Evolutionary conservation across 495 filamentous ascomycete genomes (phyloP).

Genomic region (Neurospora sp.): DNA sequence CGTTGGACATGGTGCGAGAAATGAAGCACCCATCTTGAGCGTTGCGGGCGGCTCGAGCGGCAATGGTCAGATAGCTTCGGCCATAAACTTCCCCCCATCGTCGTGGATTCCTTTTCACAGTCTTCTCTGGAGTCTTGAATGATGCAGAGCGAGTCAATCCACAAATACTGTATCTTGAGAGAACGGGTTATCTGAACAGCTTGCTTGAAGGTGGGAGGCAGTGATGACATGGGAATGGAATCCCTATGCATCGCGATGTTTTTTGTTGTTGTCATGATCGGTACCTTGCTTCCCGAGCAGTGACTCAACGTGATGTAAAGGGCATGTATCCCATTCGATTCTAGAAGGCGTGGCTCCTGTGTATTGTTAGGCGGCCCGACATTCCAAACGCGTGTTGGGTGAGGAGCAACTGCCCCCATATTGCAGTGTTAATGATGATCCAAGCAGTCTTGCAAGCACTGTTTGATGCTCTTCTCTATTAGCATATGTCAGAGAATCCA

Average conservation of each 20-base stretch:
- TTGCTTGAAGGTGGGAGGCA: not conserved
- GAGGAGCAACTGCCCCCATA: not conserved
- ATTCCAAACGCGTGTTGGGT: not conserved
- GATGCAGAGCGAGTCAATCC: constrained; percentile 19
- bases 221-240: not conserved
- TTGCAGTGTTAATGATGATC: not conserved
- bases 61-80: not conserved
- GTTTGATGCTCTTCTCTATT: not conserved
- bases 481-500: no score
- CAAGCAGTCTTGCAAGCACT: not conserved
- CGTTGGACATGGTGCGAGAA: not conserved
- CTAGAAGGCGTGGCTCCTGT: not conserved
- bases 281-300: not conserved
- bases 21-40: not conserved
- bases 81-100: not conserved
- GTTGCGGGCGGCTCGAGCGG: not conserved
- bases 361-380: not conserved
- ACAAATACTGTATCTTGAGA: constrained; percentile 14
- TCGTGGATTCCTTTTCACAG: not conserved
- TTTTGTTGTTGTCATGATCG: not conserved
- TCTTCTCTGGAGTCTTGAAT: constrained; percentile 24
- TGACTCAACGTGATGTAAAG: not conserved
- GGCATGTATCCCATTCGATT: not conserved
- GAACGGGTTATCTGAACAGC: not conserved
- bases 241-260: not conserved